These are phyloP conservation scores for Pleurotus tuoliensis DNA, from an alignment of 768 basidiomycete genomes.

Conservation along the genomic window DNA sequence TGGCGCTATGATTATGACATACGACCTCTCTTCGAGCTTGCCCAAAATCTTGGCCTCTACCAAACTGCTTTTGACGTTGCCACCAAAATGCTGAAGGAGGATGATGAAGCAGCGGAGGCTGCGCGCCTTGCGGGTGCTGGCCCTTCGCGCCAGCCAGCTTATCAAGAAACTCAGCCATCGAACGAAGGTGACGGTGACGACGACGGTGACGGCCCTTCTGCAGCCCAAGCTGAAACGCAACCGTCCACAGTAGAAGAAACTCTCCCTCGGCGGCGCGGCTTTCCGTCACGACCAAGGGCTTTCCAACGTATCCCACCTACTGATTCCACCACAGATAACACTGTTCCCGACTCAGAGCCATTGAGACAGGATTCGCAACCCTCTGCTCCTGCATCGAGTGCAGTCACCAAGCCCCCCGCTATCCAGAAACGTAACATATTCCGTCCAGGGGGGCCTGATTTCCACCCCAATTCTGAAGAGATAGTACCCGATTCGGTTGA, in stretches of 20 bases:
- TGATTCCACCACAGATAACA: conserved; percentile 20
- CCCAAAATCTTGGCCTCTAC: too few species aligned
- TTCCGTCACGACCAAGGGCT: not conserved
- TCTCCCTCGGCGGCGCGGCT: not conserved
- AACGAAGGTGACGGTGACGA: not conserved
- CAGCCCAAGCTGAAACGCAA: conserved; percentile 12
- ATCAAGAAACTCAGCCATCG: not conserved
- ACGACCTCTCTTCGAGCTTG: too few species aligned
- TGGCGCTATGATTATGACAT: too few species aligned
- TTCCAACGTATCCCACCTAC: not conserved
- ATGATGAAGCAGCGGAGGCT: too few species aligned
- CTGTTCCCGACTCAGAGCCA: conserved; percentile 66
- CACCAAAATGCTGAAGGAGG: too few species aligned
- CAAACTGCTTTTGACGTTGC: too few species aligned
- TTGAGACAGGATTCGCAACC: conserved; percentile 23
- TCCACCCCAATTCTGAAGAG: conserved; percentile 13
- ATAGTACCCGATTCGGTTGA: conserved; percentile 23
- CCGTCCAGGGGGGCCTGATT: conserved; percentile 5
- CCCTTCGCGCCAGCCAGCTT: not conserved
- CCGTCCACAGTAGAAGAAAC: conserved; percentile 2
- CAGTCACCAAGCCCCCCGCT: not conserved
- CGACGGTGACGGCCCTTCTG: conserved; percentile 2
- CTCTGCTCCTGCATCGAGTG: not conserved
- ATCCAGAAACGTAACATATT: conserved; percentile 9
- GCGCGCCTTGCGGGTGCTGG: not conserved